Conservation (phyloP, 208 protist species). For the Wallacemonas sp. region DNA sequence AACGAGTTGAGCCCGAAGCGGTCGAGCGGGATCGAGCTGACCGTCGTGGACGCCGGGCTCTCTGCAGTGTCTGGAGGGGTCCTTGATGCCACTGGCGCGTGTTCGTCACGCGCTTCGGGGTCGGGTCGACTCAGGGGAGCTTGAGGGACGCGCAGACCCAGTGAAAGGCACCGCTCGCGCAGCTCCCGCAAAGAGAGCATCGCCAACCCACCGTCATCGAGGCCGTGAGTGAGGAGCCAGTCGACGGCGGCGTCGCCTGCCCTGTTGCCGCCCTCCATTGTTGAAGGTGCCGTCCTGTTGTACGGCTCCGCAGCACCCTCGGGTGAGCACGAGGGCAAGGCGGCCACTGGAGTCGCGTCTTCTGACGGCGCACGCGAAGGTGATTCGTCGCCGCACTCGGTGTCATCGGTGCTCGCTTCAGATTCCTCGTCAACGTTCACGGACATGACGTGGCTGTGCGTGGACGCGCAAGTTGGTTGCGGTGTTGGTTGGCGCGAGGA, state of each 20-base stretch:
- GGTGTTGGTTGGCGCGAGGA: neutral
- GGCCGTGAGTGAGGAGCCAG: conserved; percentile 3
- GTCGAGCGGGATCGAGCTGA: neutral
- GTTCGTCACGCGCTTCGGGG: no score
- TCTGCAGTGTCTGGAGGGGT: no score
- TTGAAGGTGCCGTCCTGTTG: no score
- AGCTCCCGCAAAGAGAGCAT: neutral
- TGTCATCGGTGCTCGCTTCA: neutral
- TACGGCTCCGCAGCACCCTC: no score
- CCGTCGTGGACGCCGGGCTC: neutral
- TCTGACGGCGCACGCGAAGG: no score
- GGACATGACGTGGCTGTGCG: conserved; percentile 11
- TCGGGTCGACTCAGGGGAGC: no score
- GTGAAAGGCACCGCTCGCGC: neutral
- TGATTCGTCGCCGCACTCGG: neutral
- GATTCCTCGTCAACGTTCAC: neutral
- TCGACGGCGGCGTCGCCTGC: neutral
- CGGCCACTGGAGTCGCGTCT: no score
- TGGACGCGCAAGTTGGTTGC: neutral
- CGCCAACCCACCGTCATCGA: neutral
- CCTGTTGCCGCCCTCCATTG: no score
- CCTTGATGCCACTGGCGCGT: neutral
- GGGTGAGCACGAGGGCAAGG: no score
- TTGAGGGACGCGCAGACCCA: conserved; percentile 5
- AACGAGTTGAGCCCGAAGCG: neutral